phyloP scores from a whole-genome alignment of 2,329 filamentous ascomycete genomes.

The Phyllachora maydis region DNA sequence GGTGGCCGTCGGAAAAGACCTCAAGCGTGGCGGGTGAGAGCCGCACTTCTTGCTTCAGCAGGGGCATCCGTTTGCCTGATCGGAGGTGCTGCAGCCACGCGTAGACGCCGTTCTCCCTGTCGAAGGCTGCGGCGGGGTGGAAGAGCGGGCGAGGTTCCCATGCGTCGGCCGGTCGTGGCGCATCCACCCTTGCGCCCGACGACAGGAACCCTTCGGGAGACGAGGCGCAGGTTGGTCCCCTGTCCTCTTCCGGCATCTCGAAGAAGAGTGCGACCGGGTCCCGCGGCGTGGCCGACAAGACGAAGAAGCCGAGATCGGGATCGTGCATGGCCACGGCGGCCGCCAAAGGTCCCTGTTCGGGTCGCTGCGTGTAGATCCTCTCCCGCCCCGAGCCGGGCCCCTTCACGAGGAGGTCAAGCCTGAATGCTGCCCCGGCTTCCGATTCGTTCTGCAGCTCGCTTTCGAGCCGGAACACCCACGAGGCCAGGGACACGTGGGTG shows the following conservation, averaged over 20 bases:
- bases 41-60: conserved; percentile 45
- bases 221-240: too few relatives aligned
- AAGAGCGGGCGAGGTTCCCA: conserved; percentile 47
- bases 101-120: conserved; percentile 32
- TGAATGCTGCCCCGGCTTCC: conserved; percentile 37
- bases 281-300: conserved; percentile 36
- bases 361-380: conserved; percentile 31
- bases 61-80: conserved; percentile 16
- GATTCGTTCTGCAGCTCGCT: conserved; percentile 34
- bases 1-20: conserved; percentile 53
- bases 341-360: conserved; percentile 26
- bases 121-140: conserved; percentile 39
- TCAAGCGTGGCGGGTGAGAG: conserved; percentile 51
- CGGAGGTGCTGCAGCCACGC: conserved; percentile 17
- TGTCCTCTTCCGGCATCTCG: conserved; percentile 33
- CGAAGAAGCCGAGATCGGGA: conserved; percentile 41
- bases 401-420: conserved; percentile 36
- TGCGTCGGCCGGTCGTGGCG: too few relatives aligned
- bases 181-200: too few relatives aligned
- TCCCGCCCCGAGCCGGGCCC: conserved; percentile 34
- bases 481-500: conserved; percentile 34
- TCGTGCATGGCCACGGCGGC: conserved; percentile 33
- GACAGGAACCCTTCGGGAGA: conserved; percentile 19
- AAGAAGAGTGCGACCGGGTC: conserved; percentile 38
- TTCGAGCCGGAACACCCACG: conserved; percentile 44